Evolutionary conservation across 305 asterid genomes (phyloP), one percentile per base, ranked within the genome.

Genomic region (Vinca major): DNA sequence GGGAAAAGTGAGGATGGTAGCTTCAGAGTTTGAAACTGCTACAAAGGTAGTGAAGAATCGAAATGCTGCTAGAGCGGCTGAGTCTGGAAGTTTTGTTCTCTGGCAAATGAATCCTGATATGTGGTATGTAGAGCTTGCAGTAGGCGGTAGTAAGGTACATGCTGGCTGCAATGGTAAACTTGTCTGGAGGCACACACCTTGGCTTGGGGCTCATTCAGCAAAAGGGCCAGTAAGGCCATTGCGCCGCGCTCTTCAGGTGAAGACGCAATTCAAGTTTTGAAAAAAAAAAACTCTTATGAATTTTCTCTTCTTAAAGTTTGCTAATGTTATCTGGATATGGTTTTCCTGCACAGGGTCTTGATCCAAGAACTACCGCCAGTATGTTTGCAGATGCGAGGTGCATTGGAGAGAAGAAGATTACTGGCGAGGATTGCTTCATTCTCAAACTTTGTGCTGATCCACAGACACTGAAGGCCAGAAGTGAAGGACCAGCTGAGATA

Each of bases 401-500:
- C 86, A 89, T 91, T 0, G 97, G 96, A 3, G 97, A 91, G 86
- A 91, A 91, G 70, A 87, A 80, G 66, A 79, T 91, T 74, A 82
- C 81, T 11, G 97, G 90, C 3, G 96, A 89, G 79, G 97, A 91
- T 74, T 91, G 97, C 82, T 91, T 91, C 80, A 79, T 91, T 21
- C 91, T 91, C 71, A 91, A 89, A 62, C 85, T 91, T 9, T 82
- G 91, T 65, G 92, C 96, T 0, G 95, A 91, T 66, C 92, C 97
- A 1, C 94, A 86, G 45, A 89, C 95, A 5, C 81, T 91, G 50
- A 91, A 84, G 78, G 84, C 96, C 0, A 81, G 97, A 73, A 89
- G 95, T 21, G 97, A 91, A 79, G 96, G 97, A 21, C 96, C 97
- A 2, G 96, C 97, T 1, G 97, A 89, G 86, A 91, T 91, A 81